phyloP scores from a whole-genome alignment of 768 basidiomycete genomes.

The Boletus rubescentipes region DNA sequence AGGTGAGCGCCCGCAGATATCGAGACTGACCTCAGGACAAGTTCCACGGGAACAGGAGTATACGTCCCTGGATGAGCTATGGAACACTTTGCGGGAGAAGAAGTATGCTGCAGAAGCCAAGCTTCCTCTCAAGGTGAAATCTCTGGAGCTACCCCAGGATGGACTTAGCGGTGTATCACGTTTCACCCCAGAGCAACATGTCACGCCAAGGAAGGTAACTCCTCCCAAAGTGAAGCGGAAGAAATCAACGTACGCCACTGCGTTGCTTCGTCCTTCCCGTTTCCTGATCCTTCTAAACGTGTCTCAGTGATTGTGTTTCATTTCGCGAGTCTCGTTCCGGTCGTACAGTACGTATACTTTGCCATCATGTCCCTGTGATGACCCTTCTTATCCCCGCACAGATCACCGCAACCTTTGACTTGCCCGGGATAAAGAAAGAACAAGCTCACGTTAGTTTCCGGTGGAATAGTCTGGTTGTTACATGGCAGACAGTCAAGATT shows the following conservation, averaged over 20 bases:
- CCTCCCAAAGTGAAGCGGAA: slow-evolving; percentile 52
- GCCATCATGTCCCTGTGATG: slow-evolving; percentile 12
- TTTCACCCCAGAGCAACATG: slow-evolving; percentile 23
- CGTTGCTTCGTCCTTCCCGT: slow-evolving; percentile 4
- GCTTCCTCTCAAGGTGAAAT: slow-evolving; percentile 68
- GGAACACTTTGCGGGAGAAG: slow-evolving; percentile 61
- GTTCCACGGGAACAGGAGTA: slow-evolving; percentile 25
- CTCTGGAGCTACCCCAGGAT: slow-evolving; percentile 45
- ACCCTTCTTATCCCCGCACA: slow-evolving; percentile 32
- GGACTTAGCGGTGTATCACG: slow-evolving; percentile 24
- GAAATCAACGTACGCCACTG: slow-evolving; percentile 61
- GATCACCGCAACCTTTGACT: slow-evolving; percentile 68
- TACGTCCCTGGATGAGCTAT: slow-evolving; percentile 54
- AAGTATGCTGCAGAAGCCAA: slow-evolving; percentile 68
- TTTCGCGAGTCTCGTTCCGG: slow-evolving; percentile 73
- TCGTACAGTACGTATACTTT: slow-evolving; percentile 40
- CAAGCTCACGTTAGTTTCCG: slow-evolving; percentile 77
- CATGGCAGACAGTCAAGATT: slow-evolving; percentile 61
- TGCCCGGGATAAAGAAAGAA: slow-evolving; percentile 67
- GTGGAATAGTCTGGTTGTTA: slow-evolving; percentile 57
- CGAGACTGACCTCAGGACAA: slow-evolving; percentile 12
- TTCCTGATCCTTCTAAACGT: slow-evolving; percentile 17
- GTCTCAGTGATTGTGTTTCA: slow-evolving; percentile 48
- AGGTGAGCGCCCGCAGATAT: slow-evolving; percentile 22
- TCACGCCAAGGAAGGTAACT: slow-evolving; percentile 26